These are phyloP conservation scores for Entophlyctis helioformis DNA, from an alignment of 192 early-diverging fungal genomes.

Conservation along the genomic window DNA sequence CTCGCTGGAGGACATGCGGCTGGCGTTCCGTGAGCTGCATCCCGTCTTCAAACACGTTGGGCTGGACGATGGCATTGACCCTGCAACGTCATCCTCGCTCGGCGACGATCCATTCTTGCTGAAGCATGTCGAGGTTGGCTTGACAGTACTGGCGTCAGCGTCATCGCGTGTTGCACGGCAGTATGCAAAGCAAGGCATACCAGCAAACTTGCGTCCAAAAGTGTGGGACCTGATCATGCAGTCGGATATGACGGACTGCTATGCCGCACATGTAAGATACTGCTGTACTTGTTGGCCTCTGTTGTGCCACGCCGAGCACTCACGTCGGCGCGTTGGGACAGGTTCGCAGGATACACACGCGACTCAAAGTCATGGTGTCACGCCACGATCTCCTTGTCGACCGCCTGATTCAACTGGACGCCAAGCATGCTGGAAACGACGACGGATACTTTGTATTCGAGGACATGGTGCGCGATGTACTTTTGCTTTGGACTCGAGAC, in stretches of 20 bases:
- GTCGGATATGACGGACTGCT: conserved; percentile 21
- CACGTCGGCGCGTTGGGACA: background rate
- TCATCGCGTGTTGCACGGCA: conserved; percentile 6
- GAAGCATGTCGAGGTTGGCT: conserved; percentile 6
- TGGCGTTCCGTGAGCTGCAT: background rate
- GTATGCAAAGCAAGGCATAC: conserved; percentile 28
- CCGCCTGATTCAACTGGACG: conserved; percentile 26
- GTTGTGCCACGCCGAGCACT: background rate
- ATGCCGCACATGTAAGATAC: conserved; percentile 9
- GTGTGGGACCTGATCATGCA: conserved; percentile 35
- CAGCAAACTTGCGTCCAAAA: conserved; percentile 15
- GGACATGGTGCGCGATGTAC: conserved; percentile 28
- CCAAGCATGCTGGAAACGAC: conserved; percentile 34
- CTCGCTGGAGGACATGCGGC: background rate
- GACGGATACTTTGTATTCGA: conserved; percentile 50
- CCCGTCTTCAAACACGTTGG: background rate
- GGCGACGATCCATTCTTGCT: conserved; percentile 12
- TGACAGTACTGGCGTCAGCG: conserved; percentile 4
- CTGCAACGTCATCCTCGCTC: background rate
- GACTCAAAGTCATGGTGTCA: conserved; percentile 17
- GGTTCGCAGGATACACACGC: background rate
- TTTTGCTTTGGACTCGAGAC: conserved; percentile 39
- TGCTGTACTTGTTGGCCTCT: conserved; percentile 1
- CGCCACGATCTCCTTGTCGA: conserved; percentile 30
- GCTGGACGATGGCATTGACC: background rate